Percentiles rank a stretch among this genome's conserved stretches.
Conservation (phyloP, 1,284 basidiomycete species). For the Cystobasidium slooffiae region DNA sequence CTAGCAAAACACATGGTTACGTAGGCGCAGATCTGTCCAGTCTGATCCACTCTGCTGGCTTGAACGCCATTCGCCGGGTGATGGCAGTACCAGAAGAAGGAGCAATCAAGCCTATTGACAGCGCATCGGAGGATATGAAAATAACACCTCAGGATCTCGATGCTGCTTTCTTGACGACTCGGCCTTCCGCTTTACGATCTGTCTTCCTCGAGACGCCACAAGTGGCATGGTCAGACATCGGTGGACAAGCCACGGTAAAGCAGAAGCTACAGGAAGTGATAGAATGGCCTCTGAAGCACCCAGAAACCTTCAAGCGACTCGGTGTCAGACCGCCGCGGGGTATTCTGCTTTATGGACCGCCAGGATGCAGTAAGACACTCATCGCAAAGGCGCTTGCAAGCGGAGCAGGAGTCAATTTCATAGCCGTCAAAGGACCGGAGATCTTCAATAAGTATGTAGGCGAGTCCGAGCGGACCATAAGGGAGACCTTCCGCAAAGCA, state of each 20-base stretch:
- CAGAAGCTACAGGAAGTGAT: constrained; percentile 83
- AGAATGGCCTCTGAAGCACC: constrained; percentile 91
- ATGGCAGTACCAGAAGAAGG: constrained; percentile 14
- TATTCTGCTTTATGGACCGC: constrained; percentile 91
- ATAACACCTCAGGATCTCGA: constrained; percentile 65
- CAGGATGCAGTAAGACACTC: constrained; percentile 96
- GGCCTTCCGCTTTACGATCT: constrained; percentile 92
- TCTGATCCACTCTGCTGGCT: constrained; percentile 90
- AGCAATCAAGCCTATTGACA: constrained; percentile 62
- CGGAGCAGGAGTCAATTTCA: constrained; percentile 94
- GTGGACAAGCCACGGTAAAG: constrained; percentile 78
- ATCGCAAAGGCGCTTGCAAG: constrained; percentile 91
- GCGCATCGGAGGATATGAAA: constrained; percentile 50
- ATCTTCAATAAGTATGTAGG: constrained; percentile 96
- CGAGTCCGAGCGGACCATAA: constrained; percentile 90
- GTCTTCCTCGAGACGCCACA: constrained; percentile 84
- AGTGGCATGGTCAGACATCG: constrained; percentile 85
- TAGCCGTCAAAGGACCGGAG: constrained; percentile 98
- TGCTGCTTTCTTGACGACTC: constrained; percentile 73
- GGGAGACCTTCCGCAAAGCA: constrained; percentile 95
- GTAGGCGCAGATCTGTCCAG: constrained; percentile 95
- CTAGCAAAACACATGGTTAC: constrained; percentile 87
- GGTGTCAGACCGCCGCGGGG: constrained; percentile 89
- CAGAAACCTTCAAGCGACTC: constrained; percentile 80
- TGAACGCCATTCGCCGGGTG: constrained; percentile 78